These are phyloP conservation scores for Platismatia glauca DNA, from an alignment of 495 filamentous ascomycete species.

Conservation along the genomic window DNA sequence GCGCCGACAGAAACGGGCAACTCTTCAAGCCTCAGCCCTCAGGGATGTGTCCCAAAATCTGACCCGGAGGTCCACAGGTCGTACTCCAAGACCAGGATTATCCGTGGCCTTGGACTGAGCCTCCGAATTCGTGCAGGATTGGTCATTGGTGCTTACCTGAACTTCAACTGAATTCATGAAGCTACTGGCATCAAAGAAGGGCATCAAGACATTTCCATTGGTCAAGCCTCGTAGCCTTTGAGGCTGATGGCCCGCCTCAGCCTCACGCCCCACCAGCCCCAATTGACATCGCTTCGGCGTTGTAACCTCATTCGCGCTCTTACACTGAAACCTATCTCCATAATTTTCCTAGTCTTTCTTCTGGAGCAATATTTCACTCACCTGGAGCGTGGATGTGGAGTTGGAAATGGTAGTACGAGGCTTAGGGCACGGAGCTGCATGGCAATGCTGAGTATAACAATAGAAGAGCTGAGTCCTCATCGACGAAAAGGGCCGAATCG, in stretches of 20 bases:
- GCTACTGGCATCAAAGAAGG: neutral
- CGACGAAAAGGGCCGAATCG: neutral
- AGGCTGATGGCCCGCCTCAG: neutral
- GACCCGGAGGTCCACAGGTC: neutral
- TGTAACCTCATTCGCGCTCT: constrained; percentile 8
- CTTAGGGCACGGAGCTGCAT: neutral
- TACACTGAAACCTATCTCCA: constrained; percentile 1
- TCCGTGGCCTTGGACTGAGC: neutral
- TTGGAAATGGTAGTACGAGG: neutral
- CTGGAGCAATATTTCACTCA: neutral
- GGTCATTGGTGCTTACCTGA: neutral
- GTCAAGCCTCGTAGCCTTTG: neutral
- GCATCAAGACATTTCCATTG: neutral
- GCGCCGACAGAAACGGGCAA: neutral
- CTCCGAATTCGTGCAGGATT: too few relatives aligned
- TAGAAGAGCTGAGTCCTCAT: neutral
- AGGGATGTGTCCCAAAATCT: neutral
- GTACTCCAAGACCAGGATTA: neutral
- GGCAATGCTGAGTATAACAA: neutral
- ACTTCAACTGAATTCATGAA: neutral
- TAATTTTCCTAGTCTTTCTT: neutral
- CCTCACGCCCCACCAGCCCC: neutral
- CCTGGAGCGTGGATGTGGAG: neutral
- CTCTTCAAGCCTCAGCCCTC: too few relatives aligned
- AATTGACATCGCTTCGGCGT: neutral